phyloP scores from a whole-genome alignment of 2,329 filamentous ascomycete species.

The Aspergillus hiratsukae region DNA sequence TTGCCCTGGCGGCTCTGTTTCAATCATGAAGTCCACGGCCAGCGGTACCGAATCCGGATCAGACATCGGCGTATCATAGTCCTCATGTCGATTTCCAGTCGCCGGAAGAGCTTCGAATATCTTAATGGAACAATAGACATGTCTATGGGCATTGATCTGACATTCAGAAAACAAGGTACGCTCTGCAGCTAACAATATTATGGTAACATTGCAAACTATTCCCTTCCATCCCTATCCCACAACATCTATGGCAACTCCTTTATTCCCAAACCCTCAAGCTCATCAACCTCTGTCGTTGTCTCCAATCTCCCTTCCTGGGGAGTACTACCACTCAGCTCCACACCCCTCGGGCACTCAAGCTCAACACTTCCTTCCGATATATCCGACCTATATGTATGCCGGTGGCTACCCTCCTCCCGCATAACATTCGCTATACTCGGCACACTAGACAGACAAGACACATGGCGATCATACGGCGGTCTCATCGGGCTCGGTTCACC shows the following conservation, averaged over 20 bases:
- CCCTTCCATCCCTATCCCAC: too few relatives aligned
- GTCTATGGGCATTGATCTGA: too few relatives aligned
- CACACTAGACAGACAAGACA: constrained; percentile 10
- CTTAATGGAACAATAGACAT: too few relatives aligned
- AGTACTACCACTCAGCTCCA: not conserved
- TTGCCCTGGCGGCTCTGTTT: too few relatives aligned
- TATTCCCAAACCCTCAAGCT: not conserved
- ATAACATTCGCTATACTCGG: constrained; percentile 5
- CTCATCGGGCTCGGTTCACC: not conserved
- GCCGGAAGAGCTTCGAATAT: too few relatives aligned
- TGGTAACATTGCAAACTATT: too few relatives aligned
- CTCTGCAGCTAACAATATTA: not conserved
- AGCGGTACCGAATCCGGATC: too few relatives aligned
- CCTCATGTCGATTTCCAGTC: too few relatives aligned
- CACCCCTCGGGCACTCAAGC: constrained; percentile 1
- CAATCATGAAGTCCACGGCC: too few relatives aligned
- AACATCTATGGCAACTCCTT: not conserved
- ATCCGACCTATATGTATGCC: constrained; percentile 9
- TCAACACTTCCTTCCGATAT: constrained; percentile 9
- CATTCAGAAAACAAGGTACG: too few relatives aligned
- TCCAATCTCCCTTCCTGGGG: not conserved
- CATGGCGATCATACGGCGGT: constrained; percentile 6
- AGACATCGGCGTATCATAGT: too few relatives aligned
- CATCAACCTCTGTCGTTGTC: not conserved
- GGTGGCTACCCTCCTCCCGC: not conserved